Evolutionary conservation across 805 yeast genomes (phyloP).

Genomic region (Metschnikowia cerradonensis): DNA sequence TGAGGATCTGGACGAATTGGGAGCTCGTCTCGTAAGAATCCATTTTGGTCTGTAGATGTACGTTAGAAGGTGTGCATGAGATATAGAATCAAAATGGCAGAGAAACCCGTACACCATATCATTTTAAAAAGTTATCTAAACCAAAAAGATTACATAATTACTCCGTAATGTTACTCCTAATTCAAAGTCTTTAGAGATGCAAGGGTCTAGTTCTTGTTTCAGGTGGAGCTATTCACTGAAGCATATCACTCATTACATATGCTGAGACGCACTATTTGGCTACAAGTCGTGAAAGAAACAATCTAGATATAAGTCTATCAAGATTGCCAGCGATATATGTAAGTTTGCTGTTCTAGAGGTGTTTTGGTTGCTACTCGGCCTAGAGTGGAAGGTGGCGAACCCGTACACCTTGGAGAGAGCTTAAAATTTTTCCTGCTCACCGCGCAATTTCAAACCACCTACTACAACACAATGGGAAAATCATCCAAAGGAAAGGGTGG

Average conservation of each 20-base stretch:
- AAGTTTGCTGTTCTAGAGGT: background rate
- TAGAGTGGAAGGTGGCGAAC: background rate
- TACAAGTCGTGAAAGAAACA: background rate
- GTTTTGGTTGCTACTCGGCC: background rate
- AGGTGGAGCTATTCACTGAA: no score
- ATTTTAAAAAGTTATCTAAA: no score
- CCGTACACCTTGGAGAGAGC: constrained; percentile 1
- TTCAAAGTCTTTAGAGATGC: no score
- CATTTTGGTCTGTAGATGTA: constrained; percentile 38
- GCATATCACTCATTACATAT: no score
- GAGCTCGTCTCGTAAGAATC: constrained; percentile 86
- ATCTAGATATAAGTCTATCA: background rate
- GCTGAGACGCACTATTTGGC: background rate
- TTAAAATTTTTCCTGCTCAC: constrained; percentile 3
- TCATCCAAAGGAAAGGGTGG: constrained; percentile 80
- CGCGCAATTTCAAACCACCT: background rate
- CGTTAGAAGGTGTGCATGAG: constrained; percentile 1
- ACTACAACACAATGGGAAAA: constrained; percentile 57
- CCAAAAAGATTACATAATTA: no score
- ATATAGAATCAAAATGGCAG: background rate
- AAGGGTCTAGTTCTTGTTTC: no score
- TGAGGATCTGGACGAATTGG: constrained; percentile 65
- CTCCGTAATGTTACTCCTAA: no score
- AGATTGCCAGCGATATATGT: background rate
- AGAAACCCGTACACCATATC: constrained; percentile 11